Evolutionary conservation across 805 yeast species (phyloP), one percentile per base, ranked within the genome.

Genomic region (Tetrapisispora namnaoensis): DNA sequence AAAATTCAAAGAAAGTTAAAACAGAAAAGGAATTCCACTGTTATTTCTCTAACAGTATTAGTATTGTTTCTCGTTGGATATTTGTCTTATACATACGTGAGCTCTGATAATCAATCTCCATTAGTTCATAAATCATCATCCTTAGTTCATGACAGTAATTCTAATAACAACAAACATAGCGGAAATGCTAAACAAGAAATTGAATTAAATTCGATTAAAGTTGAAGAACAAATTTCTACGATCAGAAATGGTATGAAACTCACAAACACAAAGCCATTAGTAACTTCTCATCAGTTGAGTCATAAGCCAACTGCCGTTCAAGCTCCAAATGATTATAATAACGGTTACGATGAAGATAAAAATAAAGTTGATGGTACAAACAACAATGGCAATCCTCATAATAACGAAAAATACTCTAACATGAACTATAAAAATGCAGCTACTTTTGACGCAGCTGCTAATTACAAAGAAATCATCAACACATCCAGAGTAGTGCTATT

Each of bases 401-500:
- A 35, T 32, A 18, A 24, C 11, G 22, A 37, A 14, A 37, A 44
- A n/a, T 34, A 16, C 24, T 7, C 22, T 39, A 34, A 4, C n/a
- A 14, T n/a, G 20, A 18, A 5, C 37, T 14, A 22, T 11, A 5
- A 36, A 17, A 42, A 42, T 7, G 24, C 21, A 30, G 18, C 18
- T 32, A 5, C 14, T 14, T 46, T 46, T 17, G 35, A 44, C 17
- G 48, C 47, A 17, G 45, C 45, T 24, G 7, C 9, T 11, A 50
- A 42, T 36, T 76, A 79, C 50, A 64, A 73, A 38, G 75, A 75
- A 49, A 83, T 86, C 37, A 59, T 87, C 44, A 54, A 75, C 7
- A 58, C 82, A 40, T 73, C 86, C 0, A 90, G 91, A n/a, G 78
- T 84, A 60, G 79, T 79, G 8, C 69, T 83, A 8, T 77, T 79